phyloP scores from a whole-genome alignment of 2,329 filamentous ascomycete genomes.

The Pseudopyrenochaeta lycopersici region DNA sequence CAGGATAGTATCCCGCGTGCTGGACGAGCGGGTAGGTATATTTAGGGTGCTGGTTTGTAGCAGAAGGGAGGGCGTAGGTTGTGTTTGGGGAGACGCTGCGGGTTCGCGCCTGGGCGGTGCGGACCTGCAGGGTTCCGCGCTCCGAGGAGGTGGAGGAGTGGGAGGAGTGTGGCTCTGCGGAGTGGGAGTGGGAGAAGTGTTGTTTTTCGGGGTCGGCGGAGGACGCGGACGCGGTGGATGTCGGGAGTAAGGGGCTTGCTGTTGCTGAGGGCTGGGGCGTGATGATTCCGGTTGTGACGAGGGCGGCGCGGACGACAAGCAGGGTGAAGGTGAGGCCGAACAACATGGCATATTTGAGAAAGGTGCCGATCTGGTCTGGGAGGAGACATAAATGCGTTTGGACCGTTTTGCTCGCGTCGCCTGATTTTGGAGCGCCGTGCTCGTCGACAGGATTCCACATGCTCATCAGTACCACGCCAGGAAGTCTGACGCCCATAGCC shows the following conservation, averaged over 20 bases:
- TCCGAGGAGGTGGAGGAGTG: conserved; percentile 44
- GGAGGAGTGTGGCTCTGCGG: conserved; percentile 24
- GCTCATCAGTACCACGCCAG: conserved; percentile 87
- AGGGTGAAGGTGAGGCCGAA: conserved; percentile 62
- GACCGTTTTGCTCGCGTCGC: conserved; percentile 66
- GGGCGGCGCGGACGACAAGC: conserved; percentile 56
- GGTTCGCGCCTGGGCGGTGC: conserved; percentile 42
- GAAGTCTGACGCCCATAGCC: conserved; percentile 92
- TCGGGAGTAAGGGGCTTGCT: conserved; percentile 41
- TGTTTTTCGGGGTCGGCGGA: conserved; percentile 40
- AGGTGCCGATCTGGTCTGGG: conserved; percentile 86
- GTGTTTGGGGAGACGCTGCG: conserved; percentile 50
- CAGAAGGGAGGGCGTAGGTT: conserved; percentile 39
- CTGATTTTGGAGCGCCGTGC: conserved; percentile 33
- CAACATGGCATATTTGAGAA: conserved; percentile 78
- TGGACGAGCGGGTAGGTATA: conserved; percentile 49
- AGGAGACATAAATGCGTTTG: conserved; percentile 92
- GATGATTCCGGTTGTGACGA: conserved; percentile 41
- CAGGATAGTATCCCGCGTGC: conserved; percentile 53
- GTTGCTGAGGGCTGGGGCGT: conserved; percentile 3
- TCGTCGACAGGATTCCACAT: conserved; percentile 89
- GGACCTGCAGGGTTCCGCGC: conserved; percentile 32
- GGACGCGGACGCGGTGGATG: conserved; percentile 21
- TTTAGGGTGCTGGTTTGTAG: conserved; percentile 3
- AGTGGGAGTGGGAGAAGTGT: conserved; percentile 3